Conservation (phyloP, 371 early-diverging fungal genomes). For the Mucor indicus region DNA sequence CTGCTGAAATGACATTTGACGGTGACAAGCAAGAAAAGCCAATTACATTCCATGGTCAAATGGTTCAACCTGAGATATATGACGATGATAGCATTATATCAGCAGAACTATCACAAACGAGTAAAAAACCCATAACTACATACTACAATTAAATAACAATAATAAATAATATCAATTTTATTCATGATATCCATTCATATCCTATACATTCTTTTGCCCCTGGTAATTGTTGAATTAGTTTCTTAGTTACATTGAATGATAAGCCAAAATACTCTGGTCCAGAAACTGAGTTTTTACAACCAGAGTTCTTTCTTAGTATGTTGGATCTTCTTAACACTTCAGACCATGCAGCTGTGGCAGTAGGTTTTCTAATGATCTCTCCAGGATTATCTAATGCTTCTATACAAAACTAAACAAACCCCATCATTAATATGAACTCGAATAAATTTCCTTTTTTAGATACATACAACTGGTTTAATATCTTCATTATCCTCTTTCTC, state of each 20-base stretch:
- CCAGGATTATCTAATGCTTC: slow-evolving; percentile 52
- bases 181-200: slow-evolving; percentile 8
- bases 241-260: slow-evolving; percentile 43
- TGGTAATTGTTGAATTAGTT: slow-evolving; percentile 16
- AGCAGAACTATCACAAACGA: slow-evolving; percentile 14
- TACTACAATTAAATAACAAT: neutral
- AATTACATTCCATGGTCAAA: slow-evolving; percentile 11
- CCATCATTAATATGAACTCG: neutral
- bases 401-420: slow-evolving; percentile 10
- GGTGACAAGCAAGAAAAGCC: slow-evolving; percentile 13
- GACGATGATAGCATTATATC: slow-evolving; percentile 13
- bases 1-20: slow-evolving; percentile 26
- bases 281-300: slow-evolving; percentile 76
- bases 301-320: slow-evolving; percentile 67
- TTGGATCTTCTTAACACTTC: slow-evolving; percentile 75
- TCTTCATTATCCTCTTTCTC: slow-evolving; percentile 3
- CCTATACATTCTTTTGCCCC: slow-evolving; percentile 13
- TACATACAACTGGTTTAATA: slow-evolving; percentile 11
- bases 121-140: slow-evolving; percentile 13
- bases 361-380: slow-evolving; percentile 59
- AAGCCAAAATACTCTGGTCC: slow-evolving; percentile 93
- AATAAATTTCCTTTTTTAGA: neutral
- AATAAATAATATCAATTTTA: neutral
- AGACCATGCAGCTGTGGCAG: slow-evolving; percentile 90
- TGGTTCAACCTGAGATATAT: slow-evolving; percentile 7